phyloP scores from a whole-genome alignment of 805 yeast species.

The Torulaspora quercuum region DNA sequence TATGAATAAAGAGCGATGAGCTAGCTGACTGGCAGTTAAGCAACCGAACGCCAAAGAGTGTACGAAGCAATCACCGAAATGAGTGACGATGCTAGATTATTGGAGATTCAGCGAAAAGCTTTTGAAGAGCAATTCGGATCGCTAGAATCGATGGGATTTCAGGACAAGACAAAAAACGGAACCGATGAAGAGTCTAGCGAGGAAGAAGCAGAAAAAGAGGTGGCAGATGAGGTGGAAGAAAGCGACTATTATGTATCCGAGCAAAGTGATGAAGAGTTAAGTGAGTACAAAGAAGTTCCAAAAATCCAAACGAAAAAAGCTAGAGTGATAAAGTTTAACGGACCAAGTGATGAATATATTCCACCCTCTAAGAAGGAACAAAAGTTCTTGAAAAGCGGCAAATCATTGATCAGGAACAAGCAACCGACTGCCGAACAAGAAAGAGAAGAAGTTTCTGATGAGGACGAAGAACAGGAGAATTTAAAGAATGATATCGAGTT shows the following conservation, averaged over 20 bases:
- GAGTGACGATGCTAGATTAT: conserved; percentile 23
- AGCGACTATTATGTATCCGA: conserved; percentile 21
- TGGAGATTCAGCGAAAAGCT: conserved; percentile 54
- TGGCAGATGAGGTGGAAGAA: conserved; percentile 17
- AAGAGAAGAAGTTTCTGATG: conserved; percentile 11
- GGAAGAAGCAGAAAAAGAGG: conserved; percentile 26
- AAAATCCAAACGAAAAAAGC: conserved; percentile 15
- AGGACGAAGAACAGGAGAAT: conserved; percentile 47
- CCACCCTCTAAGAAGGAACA: conserved; percentile 46
- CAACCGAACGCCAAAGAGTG: neutral
- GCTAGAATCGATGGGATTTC: conserved; percentile 51
- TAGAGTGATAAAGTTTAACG: conserved; percentile 30
- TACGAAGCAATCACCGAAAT: conserved; percentile 2
- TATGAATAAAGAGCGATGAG: conserved; percentile 8
- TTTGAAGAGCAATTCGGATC: conserved; percentile 66
- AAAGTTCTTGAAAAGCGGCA: conserved; percentile 56
- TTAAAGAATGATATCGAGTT: conserved; percentile 67
- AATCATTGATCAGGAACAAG: conserved; percentile 37
- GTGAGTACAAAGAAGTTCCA: conserved; percentile 9
- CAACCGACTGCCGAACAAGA: conserved; percentile 22
- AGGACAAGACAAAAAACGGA: conserved; percentile 41
- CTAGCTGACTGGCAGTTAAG: too few species aligned
- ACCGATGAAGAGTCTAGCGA: conserved; percentile 21
- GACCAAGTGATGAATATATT: conserved; percentile 23
- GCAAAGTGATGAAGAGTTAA: conserved; percentile 19